Evolutionary conservation across 352 stramenopile species (phyloP).

Genomic region (Phytophthora podocarpi): DNA sequence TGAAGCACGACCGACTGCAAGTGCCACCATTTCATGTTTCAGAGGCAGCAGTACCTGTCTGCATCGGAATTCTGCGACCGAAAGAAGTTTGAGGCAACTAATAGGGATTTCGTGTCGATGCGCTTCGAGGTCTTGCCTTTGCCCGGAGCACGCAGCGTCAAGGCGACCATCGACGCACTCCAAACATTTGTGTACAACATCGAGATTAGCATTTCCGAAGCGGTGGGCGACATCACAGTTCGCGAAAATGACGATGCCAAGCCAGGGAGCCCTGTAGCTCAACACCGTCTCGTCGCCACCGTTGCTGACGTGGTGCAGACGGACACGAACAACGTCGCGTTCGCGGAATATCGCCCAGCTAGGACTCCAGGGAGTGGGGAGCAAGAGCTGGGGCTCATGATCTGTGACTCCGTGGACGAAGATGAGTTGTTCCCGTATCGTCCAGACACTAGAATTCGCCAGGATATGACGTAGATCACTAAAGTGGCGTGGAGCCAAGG

Average conservation of each 20-base stretch:
- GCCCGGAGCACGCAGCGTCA: slow-evolving; percentile 28
- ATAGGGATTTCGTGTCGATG: slow-evolving; percentile 38
- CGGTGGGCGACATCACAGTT: slow-evolving; percentile 47
- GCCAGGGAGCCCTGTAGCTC: slow-evolving; percentile 31
- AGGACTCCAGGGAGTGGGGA: slow-evolving; percentile 5
- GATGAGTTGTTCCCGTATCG: slow-evolving; percentile 52
- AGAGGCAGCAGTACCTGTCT: slow-evolving; percentile 30
- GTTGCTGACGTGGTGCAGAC: slow-evolving; percentile 34
- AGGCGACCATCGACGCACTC: slow-evolving; percentile 45
- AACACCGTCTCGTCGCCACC: slow-evolving; percentile 45
- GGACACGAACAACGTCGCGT: slow-evolving; percentile 50
- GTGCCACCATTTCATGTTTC: slow-evolving; percentile 31
- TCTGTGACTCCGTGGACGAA: slow-evolving; percentile 41
- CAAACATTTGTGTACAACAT: slow-evolving; percentile 51
- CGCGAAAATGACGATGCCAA: slow-evolving; percentile 56
- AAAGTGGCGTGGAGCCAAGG: slow-evolving; percentile 8
- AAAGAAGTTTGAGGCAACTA: slow-evolving; percentile 44
- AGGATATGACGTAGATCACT: slow-evolving; percentile 35
- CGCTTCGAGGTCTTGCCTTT: slow-evolving; percentile 59
- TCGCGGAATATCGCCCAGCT: slow-evolving; percentile 36
- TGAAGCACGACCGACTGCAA: slow-evolving; percentile 39
- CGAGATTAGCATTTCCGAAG: slow-evolving; percentile 54
- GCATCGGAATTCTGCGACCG: slow-evolving; percentile 39
- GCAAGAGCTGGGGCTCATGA: slow-evolving; percentile 32
- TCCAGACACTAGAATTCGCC: slow-evolving; percentile 30